Base-by-base conservation (phyloP, 1,284 basidiomycete species). In the Ganoderma meredithae region DNA sequence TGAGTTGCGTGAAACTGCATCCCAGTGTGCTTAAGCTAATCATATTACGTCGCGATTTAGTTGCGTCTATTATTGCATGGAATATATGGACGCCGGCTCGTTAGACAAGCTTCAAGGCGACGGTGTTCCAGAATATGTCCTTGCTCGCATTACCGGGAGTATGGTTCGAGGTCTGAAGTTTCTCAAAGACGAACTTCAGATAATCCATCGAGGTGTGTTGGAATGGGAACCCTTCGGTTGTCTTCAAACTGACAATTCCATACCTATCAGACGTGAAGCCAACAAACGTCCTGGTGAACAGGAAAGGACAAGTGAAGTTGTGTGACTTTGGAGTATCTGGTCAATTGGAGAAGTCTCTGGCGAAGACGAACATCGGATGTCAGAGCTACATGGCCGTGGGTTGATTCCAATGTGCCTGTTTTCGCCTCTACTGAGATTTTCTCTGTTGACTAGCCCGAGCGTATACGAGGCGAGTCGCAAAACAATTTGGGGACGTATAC, bases 261-360 rank as follows among this genome's bases (percentile, higher is more conserved):
- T 19, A 6, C 60, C 1, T 36, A 22, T 41, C 64, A 93, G 95
- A 97, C 76, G 96, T 99, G 71, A 99, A 99, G 79, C 97, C 98
- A 1, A 99, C 98, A 4, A 99, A 99, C 77, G 92, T 99, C 8
- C 88, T 99, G 31, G 89, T 98, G 71, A 99, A 97, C 81, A 84
- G 83, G 71, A 94, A 90, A 74, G 98, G 97, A 10, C 86, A 96
- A 71, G 87, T 99, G 78, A 99, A 99, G 82, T 86, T 99, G 1
- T 98, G 97, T 79, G 97, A 99, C 80, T 99, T 99, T 80, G 98
- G 97, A 33, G 97, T 99, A 0, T 98, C 96, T 3, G 97, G 97
- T 3, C 97, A 99, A 79, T 86, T 99, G 49, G 97, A 99, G 79
- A 96, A 97, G 79, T 95, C 92, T 68, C 84, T 99, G 25, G 97